phyloP scores from a whole-genome alignment of 148 eudicot genomes.

The Rhododendron henanense region DNA sequence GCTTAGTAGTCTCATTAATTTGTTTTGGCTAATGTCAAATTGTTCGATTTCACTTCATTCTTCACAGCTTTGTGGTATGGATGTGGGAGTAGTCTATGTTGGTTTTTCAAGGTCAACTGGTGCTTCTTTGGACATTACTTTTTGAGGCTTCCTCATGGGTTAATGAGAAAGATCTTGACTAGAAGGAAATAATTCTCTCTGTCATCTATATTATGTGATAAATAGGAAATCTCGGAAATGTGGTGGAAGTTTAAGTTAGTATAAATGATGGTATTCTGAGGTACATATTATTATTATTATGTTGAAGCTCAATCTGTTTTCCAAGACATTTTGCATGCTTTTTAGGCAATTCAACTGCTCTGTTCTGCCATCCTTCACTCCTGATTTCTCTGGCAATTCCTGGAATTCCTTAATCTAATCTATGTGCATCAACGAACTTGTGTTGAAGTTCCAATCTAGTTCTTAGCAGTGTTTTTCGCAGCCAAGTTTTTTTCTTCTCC shows the following conservation, averaged over 20 bases:
- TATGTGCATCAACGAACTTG: neutral
- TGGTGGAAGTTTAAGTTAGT: neutral
- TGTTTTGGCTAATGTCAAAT: neutral
- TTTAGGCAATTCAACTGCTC: neutral
- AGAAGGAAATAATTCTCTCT: neutral
- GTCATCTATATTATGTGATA: neutral
- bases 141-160: neutral
- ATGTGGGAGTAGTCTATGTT: neutral
- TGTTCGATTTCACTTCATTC: neutral
- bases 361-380: neutral
- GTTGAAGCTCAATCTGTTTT: neutral
- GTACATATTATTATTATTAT: neutral
- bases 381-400: neutral
- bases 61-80: neutral
- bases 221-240: neutral
- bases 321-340: neutral
- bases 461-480: neutral
- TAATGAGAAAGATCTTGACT: neutral
- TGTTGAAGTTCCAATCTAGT: neutral
- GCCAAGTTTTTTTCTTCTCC: neutral
- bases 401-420: neutral
- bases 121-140: neutral
- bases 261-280: neutral
- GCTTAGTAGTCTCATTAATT: neutral
- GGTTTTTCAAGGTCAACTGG: neutral